phyloP scores from a whole-genome alignment of 106 monocot genomes.

The Allium cepa region DNA sequence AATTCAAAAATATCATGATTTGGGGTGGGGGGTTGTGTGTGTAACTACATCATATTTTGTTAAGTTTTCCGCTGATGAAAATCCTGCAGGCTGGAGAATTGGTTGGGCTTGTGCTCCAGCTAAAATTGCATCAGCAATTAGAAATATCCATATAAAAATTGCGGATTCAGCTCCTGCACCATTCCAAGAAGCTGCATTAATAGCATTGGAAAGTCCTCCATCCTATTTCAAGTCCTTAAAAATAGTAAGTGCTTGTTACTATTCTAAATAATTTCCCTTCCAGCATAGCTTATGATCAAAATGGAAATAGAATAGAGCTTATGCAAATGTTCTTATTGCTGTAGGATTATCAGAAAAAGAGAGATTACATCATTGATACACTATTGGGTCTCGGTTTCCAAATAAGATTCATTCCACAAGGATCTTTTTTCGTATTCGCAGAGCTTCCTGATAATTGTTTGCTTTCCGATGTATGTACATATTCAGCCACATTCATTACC shows the following conservation, averaged over 20 bases:
- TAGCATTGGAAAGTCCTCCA: conserved; percentile 47
- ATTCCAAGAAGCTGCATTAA: conserved; percentile 90
- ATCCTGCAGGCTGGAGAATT: conserved; percentile 73
- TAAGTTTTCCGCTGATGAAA: background rate
- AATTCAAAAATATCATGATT: too few relatives aligned
- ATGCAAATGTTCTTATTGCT: conserved; percentile 2
- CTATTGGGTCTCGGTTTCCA: conserved; percentile 47
- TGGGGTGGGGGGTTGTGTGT: too few relatives aligned
- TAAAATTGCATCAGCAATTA: conserved; percentile 70
- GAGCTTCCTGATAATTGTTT: conserved; percentile 54
- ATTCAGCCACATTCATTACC: background rate
- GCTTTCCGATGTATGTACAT: conserved; percentile 62
- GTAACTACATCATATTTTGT: too few relatives aligned
- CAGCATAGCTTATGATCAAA: background rate
- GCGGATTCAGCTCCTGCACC: conserved; percentile 95
- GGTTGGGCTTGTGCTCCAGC: conserved; percentile 83
- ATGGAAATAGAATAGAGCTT: background rate
- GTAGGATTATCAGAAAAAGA: conserved; percentile 78
- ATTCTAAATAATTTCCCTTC: background rate
- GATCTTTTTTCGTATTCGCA: conserved; percentile 73
- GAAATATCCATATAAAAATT: conserved; percentile 71
- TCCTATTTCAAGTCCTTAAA: conserved; percentile 46
- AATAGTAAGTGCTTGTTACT: conserved; percentile 27
- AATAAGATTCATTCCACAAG: conserved; percentile 61
- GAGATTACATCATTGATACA: conserved; percentile 45